These are phyloP conservation scores for Toxicodendron radicans DNA, from an alignment of 345 rosid species.

Conservation along the genomic window DNA sequence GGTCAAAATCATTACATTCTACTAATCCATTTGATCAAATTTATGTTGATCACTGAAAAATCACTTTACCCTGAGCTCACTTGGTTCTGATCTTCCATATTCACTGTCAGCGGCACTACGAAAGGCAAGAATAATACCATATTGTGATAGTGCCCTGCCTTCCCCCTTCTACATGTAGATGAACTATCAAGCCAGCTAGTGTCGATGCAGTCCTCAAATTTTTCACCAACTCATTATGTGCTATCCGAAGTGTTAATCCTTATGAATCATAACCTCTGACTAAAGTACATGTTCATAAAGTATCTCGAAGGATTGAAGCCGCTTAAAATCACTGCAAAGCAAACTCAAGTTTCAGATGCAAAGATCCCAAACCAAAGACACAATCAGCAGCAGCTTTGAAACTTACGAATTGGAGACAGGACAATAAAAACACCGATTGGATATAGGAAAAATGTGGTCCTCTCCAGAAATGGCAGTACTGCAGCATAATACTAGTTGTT, in stretches of 20 bases:
- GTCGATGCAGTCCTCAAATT: constrained; percentile 22
- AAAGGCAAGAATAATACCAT: constrained; percentile 20
- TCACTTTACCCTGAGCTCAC: constrained; percentile 17
- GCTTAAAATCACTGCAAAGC: constrained; percentile 77
- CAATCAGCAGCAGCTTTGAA: neutral
- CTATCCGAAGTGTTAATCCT: constrained; percentile 24
- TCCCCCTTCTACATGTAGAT: constrained; percentile 17
- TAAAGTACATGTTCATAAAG: constrained; percentile 86
- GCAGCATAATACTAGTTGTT: constrained; percentile 25
- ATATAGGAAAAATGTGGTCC: constrained; percentile 93
- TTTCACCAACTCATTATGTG: constrained; percentile 11
- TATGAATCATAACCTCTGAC: constrained; percentile 58
- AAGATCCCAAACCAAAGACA: neutral
- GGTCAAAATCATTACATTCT: constrained; percentile 33
- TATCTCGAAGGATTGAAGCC: constrained; percentile 99
- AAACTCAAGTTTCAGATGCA: neutral
- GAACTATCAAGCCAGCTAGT: constrained; percentile 18
- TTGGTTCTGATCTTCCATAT: constrained; percentile 17
- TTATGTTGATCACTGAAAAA: constrained; percentile 24
- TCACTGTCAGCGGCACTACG: constrained; percentile 22
- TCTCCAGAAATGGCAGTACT: constrained; percentile 97
- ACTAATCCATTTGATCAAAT: constrained; percentile 21
- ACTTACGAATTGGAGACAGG: constrained; percentile 89
- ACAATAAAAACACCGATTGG: constrained; percentile 82
- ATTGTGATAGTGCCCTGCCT: constrained; percentile 5